These are phyloP conservation scores for Toxicodendron radicans DNA, from an alignment of 345 rosid genomes.

Conservation along the genomic window DNA sequence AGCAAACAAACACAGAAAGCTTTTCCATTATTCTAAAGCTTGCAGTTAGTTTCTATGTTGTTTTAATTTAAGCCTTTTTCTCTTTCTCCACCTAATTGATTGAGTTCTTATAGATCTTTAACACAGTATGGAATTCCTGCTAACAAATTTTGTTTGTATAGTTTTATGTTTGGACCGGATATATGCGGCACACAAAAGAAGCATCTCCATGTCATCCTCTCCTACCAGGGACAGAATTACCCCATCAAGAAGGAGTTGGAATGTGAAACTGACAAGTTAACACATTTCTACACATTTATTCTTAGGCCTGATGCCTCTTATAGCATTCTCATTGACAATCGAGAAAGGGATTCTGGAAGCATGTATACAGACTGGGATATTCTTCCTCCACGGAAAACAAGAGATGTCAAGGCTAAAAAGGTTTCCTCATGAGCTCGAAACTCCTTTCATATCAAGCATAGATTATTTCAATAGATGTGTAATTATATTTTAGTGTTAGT, in stretches of 20 bases:
- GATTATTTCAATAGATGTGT: not conserved
- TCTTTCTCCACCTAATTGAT: not conserved
- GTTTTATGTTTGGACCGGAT: constrained; percentile 63
- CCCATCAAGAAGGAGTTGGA: constrained; percentile 47
- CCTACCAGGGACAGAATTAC: constrained; percentile 56
- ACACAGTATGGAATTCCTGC: not conserved
- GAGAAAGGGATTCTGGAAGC: constrained; percentile 57
- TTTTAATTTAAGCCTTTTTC: not conserved
- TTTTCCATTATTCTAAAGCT: not conserved
- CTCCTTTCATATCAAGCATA: not conserved
- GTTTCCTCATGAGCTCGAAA: constrained; percentile 21
- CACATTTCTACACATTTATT: constrained; percentile 52
- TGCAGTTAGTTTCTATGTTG: not conserved
- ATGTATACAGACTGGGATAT: constrained; percentile 58
- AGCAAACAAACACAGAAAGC: no score
- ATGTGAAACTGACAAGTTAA: constrained; percentile 52
- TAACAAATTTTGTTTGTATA: constrained; percentile 17
- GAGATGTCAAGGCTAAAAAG: constrained; percentile 45
- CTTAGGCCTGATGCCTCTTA: constrained; percentile 52
- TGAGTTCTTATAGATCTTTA: not conserved
- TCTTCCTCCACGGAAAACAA: constrained; percentile 47
- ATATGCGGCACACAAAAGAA: constrained; percentile 50
- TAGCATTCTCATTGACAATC: constrained; percentile 41
- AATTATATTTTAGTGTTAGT: not conserved
- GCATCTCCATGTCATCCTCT: constrained; percentile 47